Evolutionary conservation across 345 rosid species (phyloP), one percentile per base, ranked within the genome.

Genomic region (Hypericum androsaemum): DNA sequence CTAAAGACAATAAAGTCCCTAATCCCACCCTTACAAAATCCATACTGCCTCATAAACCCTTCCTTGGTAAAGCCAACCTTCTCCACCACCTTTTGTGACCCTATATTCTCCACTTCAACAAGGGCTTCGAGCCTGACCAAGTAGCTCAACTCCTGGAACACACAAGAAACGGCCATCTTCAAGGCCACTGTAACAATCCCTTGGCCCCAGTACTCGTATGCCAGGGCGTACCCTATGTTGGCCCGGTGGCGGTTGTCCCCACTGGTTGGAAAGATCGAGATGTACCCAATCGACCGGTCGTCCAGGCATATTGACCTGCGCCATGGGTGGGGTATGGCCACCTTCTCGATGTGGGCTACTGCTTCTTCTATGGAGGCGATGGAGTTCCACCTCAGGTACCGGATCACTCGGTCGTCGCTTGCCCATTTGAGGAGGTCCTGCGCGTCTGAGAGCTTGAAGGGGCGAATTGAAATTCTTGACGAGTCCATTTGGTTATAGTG

Each of bases 281-380:
- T 38, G 17, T 69, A 64, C 10, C 83, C 80, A 12, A 71, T 59
- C 10, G 72, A 81, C 38, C 60, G 77, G 65, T 59, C 66, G 3
- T 64, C 56, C 12, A 72, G 7, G 63, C 89, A 82, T 40, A 73
- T 70, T 3, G 83, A 77, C 0, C 77, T 62, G 2, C 78, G 71
- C 73, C 80, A 69, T 0, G 74, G 77, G 62, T 71, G 85, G 1
- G 79, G 71, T 1, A 75, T 64, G 51, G 78, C 73, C 7, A 60
- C 63, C 8, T 70, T 72, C 54, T 52, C 57, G 46, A 74, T 74
- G 64, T 55, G 66, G 61, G 64, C 7, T 16, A 65, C 49, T 1
- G 71, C 78, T 53, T 74, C 74, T 16, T 80, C 73, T 51, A 50
- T 73, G 5, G 78, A 51, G 10, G 66, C 64, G 6, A 73, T 37